Percentiles rank a stretch among this genome's conserved stretches.
Evolutionary conservation across 1,139 yeast species (phyloP).

Genomic region (Candida sojae): DNA sequence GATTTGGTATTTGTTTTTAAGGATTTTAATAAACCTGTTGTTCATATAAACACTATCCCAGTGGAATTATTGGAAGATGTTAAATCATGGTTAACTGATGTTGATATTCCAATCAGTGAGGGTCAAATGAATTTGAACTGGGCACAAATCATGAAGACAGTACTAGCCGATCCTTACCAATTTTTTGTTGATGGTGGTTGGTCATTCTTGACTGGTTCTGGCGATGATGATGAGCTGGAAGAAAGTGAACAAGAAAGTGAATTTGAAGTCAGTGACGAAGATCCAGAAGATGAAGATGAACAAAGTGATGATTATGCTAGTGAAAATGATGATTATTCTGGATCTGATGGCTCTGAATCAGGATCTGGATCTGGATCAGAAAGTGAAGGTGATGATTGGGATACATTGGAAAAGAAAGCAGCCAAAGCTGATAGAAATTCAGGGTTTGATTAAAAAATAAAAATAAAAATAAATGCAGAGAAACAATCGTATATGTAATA

Average conservation of each 20-base stretch:
- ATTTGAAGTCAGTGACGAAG: constrained; percentile 62
- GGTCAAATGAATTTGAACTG: constrained; percentile 96
- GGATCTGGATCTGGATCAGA: constrained; percentile 30
- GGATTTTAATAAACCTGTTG: constrained; percentile 84
- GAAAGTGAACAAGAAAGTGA: constrained; percentile 64
- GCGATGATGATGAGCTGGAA: constrained; percentile 63
- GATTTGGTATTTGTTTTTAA: constrained; percentile 94
- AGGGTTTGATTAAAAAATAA: constrained; percentile 7
- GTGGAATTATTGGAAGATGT: constrained; percentile 90
- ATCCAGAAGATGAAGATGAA: constrained; percentile 76
- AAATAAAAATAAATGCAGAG: neutral
- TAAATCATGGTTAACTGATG: constrained; percentile 94
- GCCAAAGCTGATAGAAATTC: constrained; percentile 42
- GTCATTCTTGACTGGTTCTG: constrained; percentile 80
- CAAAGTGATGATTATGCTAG: constrained; percentile 45
- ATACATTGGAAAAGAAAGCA: constrained; percentile 69
- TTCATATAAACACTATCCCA: constrained; percentile 92
- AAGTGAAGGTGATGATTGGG: constrained; percentile 71
- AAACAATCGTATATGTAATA: neutral
- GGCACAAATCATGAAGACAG: constrained; percentile 94
- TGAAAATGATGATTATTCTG: constrained; percentile 51
- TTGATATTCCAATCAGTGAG: constrained; percentile 91
- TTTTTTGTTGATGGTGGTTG: constrained; percentile 96
- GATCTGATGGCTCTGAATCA: constrained; percentile 17
- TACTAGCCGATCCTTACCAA: constrained; percentile 89